A percentile compares a stretch with the other conserved stretches of the same genome.
phyloP scores from a whole-genome alignment of 192 early-diverging fungal genomes.

The Coemansia sp. region DNA sequence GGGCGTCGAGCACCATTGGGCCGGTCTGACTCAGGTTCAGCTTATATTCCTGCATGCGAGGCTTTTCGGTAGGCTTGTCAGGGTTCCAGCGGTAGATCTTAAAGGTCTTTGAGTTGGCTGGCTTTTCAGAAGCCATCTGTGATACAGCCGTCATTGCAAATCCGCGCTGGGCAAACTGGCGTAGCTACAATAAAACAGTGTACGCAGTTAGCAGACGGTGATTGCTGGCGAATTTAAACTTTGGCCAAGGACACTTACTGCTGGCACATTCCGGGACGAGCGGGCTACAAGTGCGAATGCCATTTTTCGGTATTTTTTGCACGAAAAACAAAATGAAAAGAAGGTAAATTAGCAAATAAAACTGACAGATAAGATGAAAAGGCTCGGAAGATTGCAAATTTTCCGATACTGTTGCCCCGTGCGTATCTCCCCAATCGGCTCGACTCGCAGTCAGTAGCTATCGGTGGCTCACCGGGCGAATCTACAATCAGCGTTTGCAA shows the following conservation, averaged over 20 bases:
- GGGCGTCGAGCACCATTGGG: slow-evolving; percentile 93
- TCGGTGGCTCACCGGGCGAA: background rate
- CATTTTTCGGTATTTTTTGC: background rate
- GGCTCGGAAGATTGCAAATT: background rate
- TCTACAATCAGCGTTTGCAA: background rate
- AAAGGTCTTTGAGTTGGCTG: slow-evolving; percentile 79
- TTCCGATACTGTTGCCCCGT: slow-evolving; percentile 5
- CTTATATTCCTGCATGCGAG: slow-evolving; percentile 81
- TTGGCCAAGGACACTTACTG: slow-evolving; percentile 22
- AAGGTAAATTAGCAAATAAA: background rate
- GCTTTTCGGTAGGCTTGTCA: slow-evolving; percentile 84
- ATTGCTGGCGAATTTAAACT: background rate
- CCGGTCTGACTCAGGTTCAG: slow-evolving; percentile 91
- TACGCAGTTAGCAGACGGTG: background rate
- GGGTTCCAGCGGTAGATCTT: slow-evolving; percentile 98
- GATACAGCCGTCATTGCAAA: slow-evolving; percentile 20
- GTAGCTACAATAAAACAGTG: slow-evolving; percentile 17
- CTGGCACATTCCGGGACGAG: slow-evolving; percentile 12
- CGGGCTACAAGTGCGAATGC: slow-evolving; percentile 3
- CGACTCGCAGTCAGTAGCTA: background rate
- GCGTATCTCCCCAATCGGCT: slow-evolving; percentile 10
- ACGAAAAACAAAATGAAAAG: background rate
- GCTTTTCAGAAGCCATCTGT: slow-evolving; percentile 54
- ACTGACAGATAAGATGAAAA: slow-evolving; percentile 7
- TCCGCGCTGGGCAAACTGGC: slow-evolving; percentile 30